Percentiles rank a stretch among this genome's conserved stretches.
Evolutionary conservation across 2,329 filamentous ascomycete genomes (phyloP).

Genomic region (Venturia effusa): DNA sequence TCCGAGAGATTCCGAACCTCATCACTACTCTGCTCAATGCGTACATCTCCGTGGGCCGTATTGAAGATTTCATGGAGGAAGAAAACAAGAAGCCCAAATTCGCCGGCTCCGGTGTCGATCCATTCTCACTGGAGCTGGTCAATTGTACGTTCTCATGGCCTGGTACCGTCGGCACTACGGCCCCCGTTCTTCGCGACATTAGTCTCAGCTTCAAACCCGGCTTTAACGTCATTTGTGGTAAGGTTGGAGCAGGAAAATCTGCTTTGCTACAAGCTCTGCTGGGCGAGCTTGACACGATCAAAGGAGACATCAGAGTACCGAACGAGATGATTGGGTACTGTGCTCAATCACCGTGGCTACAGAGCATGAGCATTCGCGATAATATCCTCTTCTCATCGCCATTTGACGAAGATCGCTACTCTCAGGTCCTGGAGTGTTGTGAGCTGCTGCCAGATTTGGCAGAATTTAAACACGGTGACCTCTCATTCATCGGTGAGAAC

Average conservation of each 20-base stretch:
- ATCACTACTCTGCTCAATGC: constrained; percentile 72
- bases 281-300: constrained; percentile 45
- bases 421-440: constrained; percentile 56
- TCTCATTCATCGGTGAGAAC: constrained; percentile 51
- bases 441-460: constrained; percentile 50
- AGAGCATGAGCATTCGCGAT: constrained; percentile 59
- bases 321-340: constrained; percentile 52
- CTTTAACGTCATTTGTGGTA: constrained; percentile 50
- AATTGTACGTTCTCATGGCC: constrained; percentile 73
- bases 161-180: constrained; percentile 37
- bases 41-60: constrained; percentile 68
- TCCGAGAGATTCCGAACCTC: constrained; percentile 64
- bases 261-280: constrained; percentile 48
- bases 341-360: constrained; percentile 55
- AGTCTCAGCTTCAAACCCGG: constrained; percentile 44
- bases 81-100: constrained; percentile 53
- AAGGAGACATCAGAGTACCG: constrained; percentile 38
- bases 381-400: constrained; percentile 55
- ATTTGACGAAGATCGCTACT: constrained; percentile 59
- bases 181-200: constrained; percentile 44
- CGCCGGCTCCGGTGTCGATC: constrained; percentile 24
- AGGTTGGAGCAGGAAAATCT: constrained; percentile 54
- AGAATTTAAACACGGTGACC: constrained; percentile 52
- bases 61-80: constrained; percentile 79
- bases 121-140: constrained; percentile 38